Conservation (phyloP, 805 yeast species). For the Brettanomyces nanus region DNA sequence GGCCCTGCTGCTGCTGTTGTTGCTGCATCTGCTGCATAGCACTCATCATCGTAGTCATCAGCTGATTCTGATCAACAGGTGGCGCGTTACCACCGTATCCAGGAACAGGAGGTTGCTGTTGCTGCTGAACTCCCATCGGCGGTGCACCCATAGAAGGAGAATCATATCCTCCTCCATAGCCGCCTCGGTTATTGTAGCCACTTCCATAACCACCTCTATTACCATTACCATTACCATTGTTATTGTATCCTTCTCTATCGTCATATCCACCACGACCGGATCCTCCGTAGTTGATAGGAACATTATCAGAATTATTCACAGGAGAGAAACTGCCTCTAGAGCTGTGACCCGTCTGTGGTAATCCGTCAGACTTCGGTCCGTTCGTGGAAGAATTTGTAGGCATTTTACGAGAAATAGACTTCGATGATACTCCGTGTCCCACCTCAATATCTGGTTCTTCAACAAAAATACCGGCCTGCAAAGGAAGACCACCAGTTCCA, state of each 20-base stretch:
- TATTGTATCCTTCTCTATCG: background rate
- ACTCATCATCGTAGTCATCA: conserved; percentile 28
- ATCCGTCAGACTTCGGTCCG: conserved; percentile 68
- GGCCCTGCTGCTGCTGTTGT: conserved; percentile 10
- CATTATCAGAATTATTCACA: background rate
- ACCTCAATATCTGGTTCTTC: conserved; percentile 98
- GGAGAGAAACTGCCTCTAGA: background rate
- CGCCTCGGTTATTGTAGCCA: background rate
- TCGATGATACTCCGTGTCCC: conserved; percentile 88
- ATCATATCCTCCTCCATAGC: background rate
- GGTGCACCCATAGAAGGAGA: conserved; percentile 4
- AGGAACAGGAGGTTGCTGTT: conserved; percentile 8
- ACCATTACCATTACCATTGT: background rate
- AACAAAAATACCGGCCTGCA: conserved; percentile 70
- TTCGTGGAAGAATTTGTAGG: conserved; percentile 82
- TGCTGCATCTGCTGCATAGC: conserved; percentile 23
- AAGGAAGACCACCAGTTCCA: conserved; percentile 85
- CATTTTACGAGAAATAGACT: conserved; percentile 86
- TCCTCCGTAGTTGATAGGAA: background rate
- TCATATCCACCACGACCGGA: background rate
- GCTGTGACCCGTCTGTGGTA: conserved; percentile 6
- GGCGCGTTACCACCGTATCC: conserved; percentile 5
- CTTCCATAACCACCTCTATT: conserved; percentile 1
- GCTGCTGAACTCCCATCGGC: conserved; percentile 11
- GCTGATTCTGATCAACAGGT: conserved; percentile 19